Evolutionary conservation across 2,329 filamentous ascomycete species (phyloP), one percentile per base, ranked within the genome.

Genomic region (Paradendryphiella salina): DNA sequence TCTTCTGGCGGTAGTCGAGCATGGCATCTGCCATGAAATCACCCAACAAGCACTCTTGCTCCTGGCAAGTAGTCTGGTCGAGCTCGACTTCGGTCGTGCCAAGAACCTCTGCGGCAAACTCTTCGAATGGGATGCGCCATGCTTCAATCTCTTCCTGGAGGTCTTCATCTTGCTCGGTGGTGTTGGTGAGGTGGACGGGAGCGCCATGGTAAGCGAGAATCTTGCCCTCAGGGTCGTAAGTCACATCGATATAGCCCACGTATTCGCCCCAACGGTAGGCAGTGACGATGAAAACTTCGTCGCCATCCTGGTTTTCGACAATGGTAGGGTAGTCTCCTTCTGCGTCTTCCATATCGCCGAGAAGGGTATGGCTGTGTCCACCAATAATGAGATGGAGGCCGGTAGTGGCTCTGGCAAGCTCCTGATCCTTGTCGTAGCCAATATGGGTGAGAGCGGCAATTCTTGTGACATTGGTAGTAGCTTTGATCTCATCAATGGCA

Each of bases 251-350:
- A 67, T 85, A 85, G 50, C 85, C 85, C 2, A 87, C 71, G 48
- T 87, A 87, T 71, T 87, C 83, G 43, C 85, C 85, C 85, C 85
- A 87, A 55, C 84, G 80, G 65, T 84, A 87, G 2, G 84, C 81
- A 6, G 84, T 86, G 14, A 88, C 85, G 61, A 87, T 79, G 64
- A 87, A 87, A 41, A 87, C 85, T 61, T 87, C 85, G 28, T 87
- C 81, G 36, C 83, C 84, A 41, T 83, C 80, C 54, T 77, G 70
- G 66, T 87, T 85, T 21, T 80, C 71, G 44, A 79, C 78, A 42
- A 87, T 82, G 11, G 85, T 87, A 1, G 85, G 85, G 63, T 87
- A 87, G 7, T 80, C 75, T 28, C 84, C 85, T 60, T 78, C 75
- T 11, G 84, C 80, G 18, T 76, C 77, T n/a, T 76, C 68, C 74